Base-by-base conservation (phyloP, 2,329 filamentous ascomycete species). In the Fusarium protoensiforme region DNA sequence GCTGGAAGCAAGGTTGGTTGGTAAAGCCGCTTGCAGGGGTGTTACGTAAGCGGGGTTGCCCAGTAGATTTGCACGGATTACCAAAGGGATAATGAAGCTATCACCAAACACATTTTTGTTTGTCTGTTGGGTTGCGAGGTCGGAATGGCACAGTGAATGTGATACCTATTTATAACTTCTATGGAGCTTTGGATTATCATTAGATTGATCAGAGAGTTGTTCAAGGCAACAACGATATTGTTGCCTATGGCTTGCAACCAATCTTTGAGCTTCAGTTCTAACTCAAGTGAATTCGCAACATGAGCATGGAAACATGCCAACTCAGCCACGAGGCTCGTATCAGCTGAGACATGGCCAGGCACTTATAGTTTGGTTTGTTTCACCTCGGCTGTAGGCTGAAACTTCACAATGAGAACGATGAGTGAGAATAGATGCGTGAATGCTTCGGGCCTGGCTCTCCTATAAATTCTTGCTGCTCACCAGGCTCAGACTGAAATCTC, bases 21-120 rank as follows among this genome's bases (percentile, higher is more conserved):
- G 59, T 67, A 67, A 56, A 67, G 58, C 61, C 63, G 61, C 7
- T 5, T n/a, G 27, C 31, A 31, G 29, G 36, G 7, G 27, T 4
- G 18, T 74, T 59, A 73, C 43, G 20, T 73, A 68, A 73, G 62
- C 41, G 9, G 13, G 16, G 1, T 24, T 36, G 63, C 16, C 74
- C 74, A 76, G 65, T 76, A 36, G 29, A 65, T 57, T 67, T 64
- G 54, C 46, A 62, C 20, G 65, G 58, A 76, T 76, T 76, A 73
- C 38, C 53, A 73, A 74, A 20, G 8, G 33, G n/a, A 10, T 8
- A 10, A 27, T 65, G 73, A 76, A 71, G 73, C 43, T 35, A 75
- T 76, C 61, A 18, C 57, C 57, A 67, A 57, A 27, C 31, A 16
- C 38, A 8, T 13, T 54, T 22, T 20, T 56, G 6, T 7, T 56